phyloP scores from a whole-genome alignment of 495 filamentous ascomycete genomes.

The Aspergillus avenaceus region DNA sequence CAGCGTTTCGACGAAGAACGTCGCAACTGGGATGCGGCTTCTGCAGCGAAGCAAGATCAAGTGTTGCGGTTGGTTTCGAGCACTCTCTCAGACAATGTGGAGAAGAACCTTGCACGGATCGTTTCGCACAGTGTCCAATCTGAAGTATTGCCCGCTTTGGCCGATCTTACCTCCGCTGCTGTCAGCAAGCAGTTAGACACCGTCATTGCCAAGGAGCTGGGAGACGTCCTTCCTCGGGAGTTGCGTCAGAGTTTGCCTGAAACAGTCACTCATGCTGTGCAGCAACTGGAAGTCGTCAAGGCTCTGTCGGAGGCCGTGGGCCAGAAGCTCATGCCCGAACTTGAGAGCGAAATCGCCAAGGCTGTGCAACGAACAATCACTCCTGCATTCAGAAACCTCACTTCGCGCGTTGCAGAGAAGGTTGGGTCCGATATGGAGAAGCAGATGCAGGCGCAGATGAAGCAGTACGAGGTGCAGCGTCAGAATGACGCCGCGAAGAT shows the following conservation, averaged over 20 bases:
- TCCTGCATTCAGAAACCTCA: slow-evolving; percentile 61
- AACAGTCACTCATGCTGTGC: slow-evolving; percentile 56
- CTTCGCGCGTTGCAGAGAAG: slow-evolving; percentile 54
- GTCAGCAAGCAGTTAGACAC: slow-evolving; percentile 61
- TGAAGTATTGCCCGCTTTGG: slow-evolving; percentile 57
- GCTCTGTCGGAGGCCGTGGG: slow-evolving; percentile 66
- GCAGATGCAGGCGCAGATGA: slow-evolving; percentile 57
- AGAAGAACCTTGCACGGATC: slow-evolving; percentile 69
- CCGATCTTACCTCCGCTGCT: slow-evolving; percentile 43
- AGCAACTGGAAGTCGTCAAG: slow-evolving; percentile 65
- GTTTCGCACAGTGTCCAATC: slow-evolving; percentile 63
- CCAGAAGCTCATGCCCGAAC: slow-evolving; percentile 56
- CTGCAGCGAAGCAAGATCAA: slow-evolving; percentile 68
- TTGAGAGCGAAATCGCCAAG: slow-evolving; percentile 65
- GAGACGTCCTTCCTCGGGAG: slow-evolving; percentile 45
- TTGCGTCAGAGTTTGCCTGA: slow-evolving; percentile 53
- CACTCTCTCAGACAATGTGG: slow-evolving; percentile 86
- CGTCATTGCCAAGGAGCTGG: slow-evolving; percentile 46
- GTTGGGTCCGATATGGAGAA: slow-evolving; percentile 62
- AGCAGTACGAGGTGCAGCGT: slow-evolving; percentile 64
- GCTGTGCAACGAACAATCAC: slow-evolving; percentile 57
- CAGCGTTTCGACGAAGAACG: slow-evolving; percentile 61
- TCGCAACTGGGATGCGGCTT: slow-evolving; percentile 58
- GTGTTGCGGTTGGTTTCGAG: slow-evolving; percentile 82
- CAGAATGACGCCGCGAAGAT: slow-evolving; percentile 72